Base-by-base conservation (phyloP, 306 rosid species). In the Prinsepia uniflora region DNA sequence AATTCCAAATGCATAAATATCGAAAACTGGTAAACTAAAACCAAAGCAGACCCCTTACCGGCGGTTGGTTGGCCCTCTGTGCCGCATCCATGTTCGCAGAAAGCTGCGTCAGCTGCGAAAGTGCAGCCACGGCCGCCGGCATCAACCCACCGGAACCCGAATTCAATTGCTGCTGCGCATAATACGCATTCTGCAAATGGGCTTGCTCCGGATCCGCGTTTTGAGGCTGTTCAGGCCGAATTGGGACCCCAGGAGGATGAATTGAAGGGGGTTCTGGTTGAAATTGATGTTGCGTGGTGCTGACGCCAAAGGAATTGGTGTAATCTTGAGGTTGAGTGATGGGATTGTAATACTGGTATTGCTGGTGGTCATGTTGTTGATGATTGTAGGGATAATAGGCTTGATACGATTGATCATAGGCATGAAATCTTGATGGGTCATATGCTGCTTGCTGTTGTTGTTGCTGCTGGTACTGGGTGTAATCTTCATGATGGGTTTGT, bases 231-330 rank as follows among this genome's bases (percentile, higher is more conserved):
- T 65, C 49, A 14, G 57, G 57, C 30, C 52, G 81, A 44, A 76
- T 60, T 7, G 83, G 78, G 65, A 82, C 80, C 4, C 86, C 83
- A 0, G 83, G 86, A 75, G 86, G 86, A 65, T 71, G 86, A 75
- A 75, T 76, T 46, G 76, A 75, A 22, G 73, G 65, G 78, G 77
- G 70, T 63, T 79, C 79, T 13, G 60, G 80, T 43, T 64, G 76
- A 64, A 41, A 70, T 54, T 68, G 71, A 19, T 40, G 60, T 8
- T 65, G 82, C 44, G 70, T 50, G 72, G 34, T 57, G 68, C 46
- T n/a, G 53, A 15, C 22, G 82, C 2, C 50, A 52, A 61, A 59
- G n/a, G 76, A 65, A 65, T 42, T 30, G 64, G 73, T 0, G 66
- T 68, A 68, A 17, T 77, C 73, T 17, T 73, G 85, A 40, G 76